Base-by-base conservation (phyloP, 2,329 filamentous ascomycete genomes). In the Ophiobolus disseminans region DNA sequence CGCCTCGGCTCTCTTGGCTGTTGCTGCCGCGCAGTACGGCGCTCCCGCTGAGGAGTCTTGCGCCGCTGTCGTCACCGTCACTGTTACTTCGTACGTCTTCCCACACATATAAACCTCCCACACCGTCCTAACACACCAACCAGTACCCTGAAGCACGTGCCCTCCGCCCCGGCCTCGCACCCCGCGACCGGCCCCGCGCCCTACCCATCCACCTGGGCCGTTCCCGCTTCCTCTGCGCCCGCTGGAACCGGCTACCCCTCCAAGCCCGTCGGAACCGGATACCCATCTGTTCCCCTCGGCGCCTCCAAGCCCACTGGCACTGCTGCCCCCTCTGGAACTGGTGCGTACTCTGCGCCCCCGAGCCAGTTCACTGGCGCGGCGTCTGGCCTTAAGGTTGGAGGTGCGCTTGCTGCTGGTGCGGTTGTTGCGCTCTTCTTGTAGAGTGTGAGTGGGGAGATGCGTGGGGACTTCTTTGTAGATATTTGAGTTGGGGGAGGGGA, bases 371-470 rank as follows among this genome's bases (percentile, higher is more conserved):
- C 69, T 26, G 68, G 68, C 40, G 68, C 69, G 31, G 69, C 70
- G 34, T 58, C 53, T 37, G 26, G 52, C 35, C 19, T 63, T 36
- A 65, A 69, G 61, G 62, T 69, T 26, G 67, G 64, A 25, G 57
- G 66, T n/a, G 50, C 61, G 6, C 51, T 71, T 46, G 67, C 66
- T n/a, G 61, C 66, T 26, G 70, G 61, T 62, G 70, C 63, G 14
- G 28, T 72, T 36, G 70, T 64, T 40, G 70, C 70, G 38, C 45
- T 73, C 8, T 65, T 73, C 58, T 64, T 73, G 60, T 73, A 72
- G 57, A 61, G 45, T 16, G 20, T 14, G 20, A 22, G 16, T 23
- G 11, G 13, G 3, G 6, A 13, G 30, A n/a, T 13, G 30, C 16
- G 30, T 4, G 23, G 6, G 23, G 30, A 7, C 30, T 32, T 32